Conservation (phyloP, 2,329 filamentous ascomycete genomes). For the Aspergillus japonicus region DNA sequence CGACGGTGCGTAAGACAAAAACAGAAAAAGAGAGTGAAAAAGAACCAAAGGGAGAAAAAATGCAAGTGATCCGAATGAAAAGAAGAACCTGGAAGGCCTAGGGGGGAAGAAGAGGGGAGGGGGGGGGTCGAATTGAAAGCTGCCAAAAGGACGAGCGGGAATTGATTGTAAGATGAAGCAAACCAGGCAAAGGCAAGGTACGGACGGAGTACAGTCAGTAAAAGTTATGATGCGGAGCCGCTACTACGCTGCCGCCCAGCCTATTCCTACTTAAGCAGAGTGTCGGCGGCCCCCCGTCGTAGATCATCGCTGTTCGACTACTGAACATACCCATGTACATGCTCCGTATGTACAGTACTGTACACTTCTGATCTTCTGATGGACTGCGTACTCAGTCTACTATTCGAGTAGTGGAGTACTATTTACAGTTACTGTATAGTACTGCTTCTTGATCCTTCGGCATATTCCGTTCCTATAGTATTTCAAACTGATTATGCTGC, state of each 20-base stretch:
- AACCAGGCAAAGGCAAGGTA: not conserved
- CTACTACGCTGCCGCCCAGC: conserved; percentile 4
- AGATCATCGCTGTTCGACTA: conserved; percentile 9
- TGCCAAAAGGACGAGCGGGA: not conserved
- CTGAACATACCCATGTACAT: too few relatives aligned
- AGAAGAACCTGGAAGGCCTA: not conserved
- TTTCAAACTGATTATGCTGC: too few relatives aligned
- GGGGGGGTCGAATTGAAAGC: not conserved
- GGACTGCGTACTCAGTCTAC: too few relatives aligned
- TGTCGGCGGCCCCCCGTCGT: conserved; percentile 2
- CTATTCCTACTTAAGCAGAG: not conserved
- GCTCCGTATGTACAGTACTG: too few relatives aligned
- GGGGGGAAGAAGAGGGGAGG: not conserved
- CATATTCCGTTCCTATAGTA: too few relatives aligned
- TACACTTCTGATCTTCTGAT: too few relatives aligned
- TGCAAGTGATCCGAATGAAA: not conserved
- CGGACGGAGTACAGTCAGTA: not conserved
- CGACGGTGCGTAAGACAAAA: conserved; percentile 15
- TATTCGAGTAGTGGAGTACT: too few relatives aligned
- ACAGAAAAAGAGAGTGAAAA: conserved; percentile 7
- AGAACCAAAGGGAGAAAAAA: not conserved
- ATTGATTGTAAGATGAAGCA: not conserved
- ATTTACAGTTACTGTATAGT: too few relatives aligned
- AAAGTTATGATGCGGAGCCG: conserved; percentile 12
- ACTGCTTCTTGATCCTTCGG: too few relatives aligned